These are phyloP conservation scores for Moelleriella libera DNA, from an alignment of 2,329 filamentous ascomycete species.

Conservation along the genomic window DNA sequence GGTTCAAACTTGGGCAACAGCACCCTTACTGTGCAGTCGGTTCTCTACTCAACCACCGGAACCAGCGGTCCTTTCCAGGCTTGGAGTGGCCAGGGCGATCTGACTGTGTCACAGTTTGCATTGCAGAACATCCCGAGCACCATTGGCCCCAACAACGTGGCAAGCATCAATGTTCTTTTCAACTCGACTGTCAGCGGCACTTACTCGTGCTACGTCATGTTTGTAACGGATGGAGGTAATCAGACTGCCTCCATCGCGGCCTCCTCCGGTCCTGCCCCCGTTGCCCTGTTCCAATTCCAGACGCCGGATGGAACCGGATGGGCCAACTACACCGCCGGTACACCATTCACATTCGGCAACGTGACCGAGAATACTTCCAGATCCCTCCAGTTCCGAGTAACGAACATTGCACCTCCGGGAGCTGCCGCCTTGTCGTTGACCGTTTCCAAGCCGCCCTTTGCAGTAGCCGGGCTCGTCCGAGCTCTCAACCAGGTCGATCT, in stretches of 20 bases:
- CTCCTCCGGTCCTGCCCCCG: conserved; percentile 32
- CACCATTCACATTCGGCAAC: conserved; percentile 38
- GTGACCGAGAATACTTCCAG: conserved; percentile 35
- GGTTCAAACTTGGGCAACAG: conserved; percentile 35
- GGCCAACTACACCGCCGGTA: conserved; percentile 27
- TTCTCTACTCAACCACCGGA: conserved; percentile 28
- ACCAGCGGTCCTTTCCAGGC: conserved; percentile 29
- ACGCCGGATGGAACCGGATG: conserved; percentile 33
- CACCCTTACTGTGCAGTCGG: conserved; percentile 25
- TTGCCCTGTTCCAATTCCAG: conserved; percentile 40
- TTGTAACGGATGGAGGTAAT: conserved; percentile 33
- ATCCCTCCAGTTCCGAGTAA: conserved; percentile 35
- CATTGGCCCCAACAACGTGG: conserved; percentile 23
- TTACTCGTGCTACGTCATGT: conserved; percentile 31
- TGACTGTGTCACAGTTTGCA: conserved; percentile 21
- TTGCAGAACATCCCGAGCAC: conserved; percentile 29
- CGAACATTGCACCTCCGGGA: conserved; percentile 31
- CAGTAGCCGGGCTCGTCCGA: conserved; percentile 35
- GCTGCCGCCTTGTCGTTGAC: conserved; percentile 36
- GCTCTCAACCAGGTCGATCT: conserved; percentile 42
- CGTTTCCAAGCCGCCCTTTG: conserved; percentile 47
- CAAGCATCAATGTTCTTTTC: conserved; percentile 30
- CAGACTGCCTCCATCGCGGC: conserved; percentile 32
- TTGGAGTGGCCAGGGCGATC: conserved; percentile 12
- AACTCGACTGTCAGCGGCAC: conserved; percentile 30